Evolutionary conservation across 441 rosid species (phyloP).

Genomic region (Gossypium gossypioides): DNA sequence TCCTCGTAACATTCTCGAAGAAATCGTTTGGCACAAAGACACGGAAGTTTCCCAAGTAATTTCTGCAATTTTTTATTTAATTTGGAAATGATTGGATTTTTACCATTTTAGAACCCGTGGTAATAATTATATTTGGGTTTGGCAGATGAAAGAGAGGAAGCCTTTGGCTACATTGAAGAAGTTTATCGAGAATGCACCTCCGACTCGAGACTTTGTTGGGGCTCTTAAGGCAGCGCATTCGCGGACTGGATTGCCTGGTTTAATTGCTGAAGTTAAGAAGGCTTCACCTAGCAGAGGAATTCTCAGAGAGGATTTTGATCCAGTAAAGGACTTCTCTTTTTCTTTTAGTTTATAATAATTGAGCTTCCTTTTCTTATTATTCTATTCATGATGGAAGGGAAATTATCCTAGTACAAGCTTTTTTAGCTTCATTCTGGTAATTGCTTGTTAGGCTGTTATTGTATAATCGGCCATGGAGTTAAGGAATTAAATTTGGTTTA

Average conservation of each 20-base stretch:
- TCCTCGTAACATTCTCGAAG: conserved; percentile 77
- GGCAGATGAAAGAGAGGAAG: conserved; percentile 53
- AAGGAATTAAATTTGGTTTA: background rate
- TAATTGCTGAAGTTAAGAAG: conserved; percentile 97
- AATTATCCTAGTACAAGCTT: background rate
- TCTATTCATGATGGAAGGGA: background rate
- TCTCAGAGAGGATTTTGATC: conserved; percentile 79
- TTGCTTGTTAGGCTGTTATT: background rate
- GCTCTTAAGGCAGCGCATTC: conserved; percentile 62
- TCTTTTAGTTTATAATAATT: background rate
- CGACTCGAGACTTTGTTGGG: conserved; percentile 65
- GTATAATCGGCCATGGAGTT: background rate
- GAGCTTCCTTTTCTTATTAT: background rate
- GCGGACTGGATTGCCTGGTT: conserved; percentile 69
- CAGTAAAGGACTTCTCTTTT: conserved; percentile 27
- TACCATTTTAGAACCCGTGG: background rate
- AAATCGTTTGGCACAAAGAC: conserved; percentile 82
- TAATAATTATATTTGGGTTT: conserved; percentile 7
- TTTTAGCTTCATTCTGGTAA: background rate
- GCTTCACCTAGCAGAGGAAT: conserved; percentile 97
- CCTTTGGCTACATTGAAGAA: conserved; percentile 43
- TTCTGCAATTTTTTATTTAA: background rate
- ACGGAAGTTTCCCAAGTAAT: conserved; percentile 53
- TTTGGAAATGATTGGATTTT: background rate
- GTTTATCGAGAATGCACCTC: conserved; percentile 50